A percentile compares a stretch with the other conserved stretches of the same genome.
Evolutionary conservation across 2,329 filamentous ascomycete species (phyloP).

Genomic region (Nemania diffusa): DNA sequence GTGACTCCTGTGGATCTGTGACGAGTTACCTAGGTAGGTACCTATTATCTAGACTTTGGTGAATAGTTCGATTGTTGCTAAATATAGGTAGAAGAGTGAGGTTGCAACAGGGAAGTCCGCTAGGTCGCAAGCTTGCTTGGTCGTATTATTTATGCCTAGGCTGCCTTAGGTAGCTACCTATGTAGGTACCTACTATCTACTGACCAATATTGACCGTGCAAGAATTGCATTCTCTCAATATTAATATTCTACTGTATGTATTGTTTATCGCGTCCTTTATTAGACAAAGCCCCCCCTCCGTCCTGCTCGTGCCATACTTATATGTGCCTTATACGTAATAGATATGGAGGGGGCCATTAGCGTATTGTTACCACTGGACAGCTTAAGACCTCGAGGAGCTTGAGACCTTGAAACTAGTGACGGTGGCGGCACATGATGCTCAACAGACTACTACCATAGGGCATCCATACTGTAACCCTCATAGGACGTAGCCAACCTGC

Average conservation of each 20-base stretch:
- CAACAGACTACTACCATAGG: not conserved
- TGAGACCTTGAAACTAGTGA: slow-evolving; percentile 7
- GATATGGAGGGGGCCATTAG: not conserved
- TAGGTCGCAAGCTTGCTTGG: not conserved
- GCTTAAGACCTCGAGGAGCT: not conserved
- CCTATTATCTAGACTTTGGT: not conserved
- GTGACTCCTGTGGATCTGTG: no score
- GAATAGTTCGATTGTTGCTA: slow-evolving; percentile 6
- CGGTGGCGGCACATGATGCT: slow-evolving; percentile 25
- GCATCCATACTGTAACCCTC: slow-evolving; percentile 2
- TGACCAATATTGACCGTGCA: no score
- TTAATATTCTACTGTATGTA: no score
- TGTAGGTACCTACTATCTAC: no score
- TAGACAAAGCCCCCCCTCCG: not conserved
- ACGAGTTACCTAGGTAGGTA: no score
- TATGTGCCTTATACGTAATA: not conserved
- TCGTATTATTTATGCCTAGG: no score
- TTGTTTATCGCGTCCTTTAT: no score
- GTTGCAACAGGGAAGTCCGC: not conserved
- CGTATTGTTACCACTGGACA: slow-evolving; percentile 5
- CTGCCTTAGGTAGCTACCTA: no score
- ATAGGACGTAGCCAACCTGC: slow-evolving; percentile 14
- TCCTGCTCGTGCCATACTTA: not conserved
- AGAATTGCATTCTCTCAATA: no score
- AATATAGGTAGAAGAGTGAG: slow-evolving; percentile 26